phyloP scores from a whole-genome alignment of 176 grass and related monocot species.

The barley (Hordeum vulgare) region DNA sequence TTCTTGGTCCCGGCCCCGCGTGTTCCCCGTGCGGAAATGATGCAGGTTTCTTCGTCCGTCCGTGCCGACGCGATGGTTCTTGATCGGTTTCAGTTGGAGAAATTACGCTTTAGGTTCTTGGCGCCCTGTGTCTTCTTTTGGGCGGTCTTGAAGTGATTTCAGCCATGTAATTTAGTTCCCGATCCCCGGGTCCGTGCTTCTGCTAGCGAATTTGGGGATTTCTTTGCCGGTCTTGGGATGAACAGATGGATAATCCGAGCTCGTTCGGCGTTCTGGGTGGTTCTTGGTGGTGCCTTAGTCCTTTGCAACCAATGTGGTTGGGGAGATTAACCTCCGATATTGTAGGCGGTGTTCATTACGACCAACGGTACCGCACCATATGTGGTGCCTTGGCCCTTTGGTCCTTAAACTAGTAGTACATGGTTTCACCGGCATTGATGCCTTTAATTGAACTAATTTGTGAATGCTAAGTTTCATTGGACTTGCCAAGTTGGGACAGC shows the following conservation, averaged over 20 bases:
- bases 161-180: background rate
- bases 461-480: background rate
- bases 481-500: background rate
- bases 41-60: background rate
- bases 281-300: background rate
- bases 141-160: background rate
- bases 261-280: background rate
- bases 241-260: slow-evolving; percentile 1
- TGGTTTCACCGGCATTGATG: no score
- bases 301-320: background rate
- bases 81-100: background rate
- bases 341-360: background rate
- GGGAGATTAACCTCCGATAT: background rate
- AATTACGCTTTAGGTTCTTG: slow-evolving; percentile 9
- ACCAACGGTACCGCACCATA: background rate
- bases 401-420: background rate
- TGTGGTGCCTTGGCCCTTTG: background rate
- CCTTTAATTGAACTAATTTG: background rate
- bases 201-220: slow-evolving; percentile 3
- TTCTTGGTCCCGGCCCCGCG: slow-evolving; percentile 18
- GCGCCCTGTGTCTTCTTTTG: background rate
- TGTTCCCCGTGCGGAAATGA: background rate
- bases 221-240: background rate
- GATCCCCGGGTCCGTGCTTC: background rate
- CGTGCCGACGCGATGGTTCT: background rate